A percentile compares a stretch with the other conserved stretches of the same genome.
Evolutionary conservation across 2,329 filamentous ascomycete species (phyloP).

Genomic region (Colletotrichum cordylinicola): DNA sequence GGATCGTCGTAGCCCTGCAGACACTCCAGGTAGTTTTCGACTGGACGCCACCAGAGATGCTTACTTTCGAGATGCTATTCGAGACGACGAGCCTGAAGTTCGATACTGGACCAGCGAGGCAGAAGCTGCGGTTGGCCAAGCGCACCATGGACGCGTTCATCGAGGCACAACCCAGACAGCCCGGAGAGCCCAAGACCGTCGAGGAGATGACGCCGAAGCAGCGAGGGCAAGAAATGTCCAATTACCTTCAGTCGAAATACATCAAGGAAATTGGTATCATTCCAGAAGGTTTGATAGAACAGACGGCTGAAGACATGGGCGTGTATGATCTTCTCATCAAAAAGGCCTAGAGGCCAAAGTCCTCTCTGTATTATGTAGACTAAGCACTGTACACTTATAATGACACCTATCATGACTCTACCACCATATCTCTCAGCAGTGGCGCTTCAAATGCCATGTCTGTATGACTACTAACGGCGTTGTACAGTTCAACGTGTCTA

Average conservation of each 20-base stretch:
- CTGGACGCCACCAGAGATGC: slow-evolving; percentile 49
- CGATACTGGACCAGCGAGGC: slow-evolving; percentile 44
- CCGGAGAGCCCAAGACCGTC: slow-evolving; percentile 32
- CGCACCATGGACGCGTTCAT: slow-evolving; percentile 41
- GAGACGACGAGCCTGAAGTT: slow-evolving; percentile 49
- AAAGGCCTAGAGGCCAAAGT: not conserved
- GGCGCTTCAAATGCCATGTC: not conserved
- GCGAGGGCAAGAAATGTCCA: slow-evolving; percentile 45
- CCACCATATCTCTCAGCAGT: not conserved
- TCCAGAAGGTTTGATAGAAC: slow-evolving; percentile 30
- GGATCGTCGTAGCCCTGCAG: slow-evolving; percentile 51
- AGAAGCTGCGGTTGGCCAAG: slow-evolving; percentile 47
- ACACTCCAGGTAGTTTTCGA: slow-evolving; percentile 47
- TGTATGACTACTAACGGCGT: not conserved
- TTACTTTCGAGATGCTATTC: slow-evolving; percentile 52
- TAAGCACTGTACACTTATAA: slow-evolving; percentile 11
- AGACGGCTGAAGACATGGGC: slow-evolving; percentile 49
- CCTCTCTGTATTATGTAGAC: slow-evolving; percentile 5
- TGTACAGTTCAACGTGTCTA: not conserved
- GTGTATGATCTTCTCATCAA: slow-evolving; percentile 35
- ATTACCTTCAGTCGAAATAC: slow-evolving; percentile 46
- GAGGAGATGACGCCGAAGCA: slow-evolving; percentile 40
- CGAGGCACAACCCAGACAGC: slow-evolving; percentile 26
- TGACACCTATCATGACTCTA: slow-evolving; percentile 11
- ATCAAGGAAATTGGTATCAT: slow-evolving; percentile 32